Evolutionary conservation across 2,329 filamentous ascomycete genomes (phyloP).

Genomic region (Ilyonectria robusta): DNA sequence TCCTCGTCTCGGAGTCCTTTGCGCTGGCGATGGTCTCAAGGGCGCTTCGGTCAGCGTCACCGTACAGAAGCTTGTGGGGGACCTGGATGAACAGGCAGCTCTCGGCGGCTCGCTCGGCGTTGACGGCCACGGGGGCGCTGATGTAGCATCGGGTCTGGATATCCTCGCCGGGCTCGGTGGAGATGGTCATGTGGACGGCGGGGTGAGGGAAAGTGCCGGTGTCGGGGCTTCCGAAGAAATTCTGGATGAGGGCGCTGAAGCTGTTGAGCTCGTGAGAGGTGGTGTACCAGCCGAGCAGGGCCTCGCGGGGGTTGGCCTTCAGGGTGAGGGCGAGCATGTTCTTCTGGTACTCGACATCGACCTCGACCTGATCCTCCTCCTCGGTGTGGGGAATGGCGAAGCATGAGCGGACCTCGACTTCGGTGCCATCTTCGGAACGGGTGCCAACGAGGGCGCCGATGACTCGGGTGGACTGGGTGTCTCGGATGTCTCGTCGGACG

Average conservation of each 20-base stretch:
- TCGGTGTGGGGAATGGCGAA: constrained; percentile 99
- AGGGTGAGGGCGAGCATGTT: constrained; percentile 97
- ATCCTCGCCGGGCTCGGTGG: constrained; percentile 88
- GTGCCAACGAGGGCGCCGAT: constrained; percentile 96
- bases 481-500: constrained; percentile 82
- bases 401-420: constrained; percentile 95
- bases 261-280: constrained; percentile 97
- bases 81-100: constrained; percentile 98
- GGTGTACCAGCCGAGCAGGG: constrained; percentile 98
- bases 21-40: constrained; percentile 89
- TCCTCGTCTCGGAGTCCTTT: constrained; percentile 82
- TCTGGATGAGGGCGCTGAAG: constrained; percentile 97
- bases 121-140: constrained; percentile 93
- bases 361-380: constrained; percentile 98
- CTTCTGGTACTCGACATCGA: constrained; percentile 99
- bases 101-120: constrained; percentile 93
- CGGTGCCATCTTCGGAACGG: constrained; percentile 95
- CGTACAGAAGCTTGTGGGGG: constrained; percentile 93
- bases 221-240: constrained; percentile 98
- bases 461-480: constrained; percentile 91
- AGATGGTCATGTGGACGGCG: constrained; percentile 96
- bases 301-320: constrained; percentile 93
- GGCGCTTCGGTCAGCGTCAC: constrained; percentile 75
- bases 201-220: constrained; percentile 98
- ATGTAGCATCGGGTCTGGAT: constrained; percentile 96